Conservation (phyloP, 2,329 filamentous ascomycete genomes). For the Sarocladium oryzae region DNA sequence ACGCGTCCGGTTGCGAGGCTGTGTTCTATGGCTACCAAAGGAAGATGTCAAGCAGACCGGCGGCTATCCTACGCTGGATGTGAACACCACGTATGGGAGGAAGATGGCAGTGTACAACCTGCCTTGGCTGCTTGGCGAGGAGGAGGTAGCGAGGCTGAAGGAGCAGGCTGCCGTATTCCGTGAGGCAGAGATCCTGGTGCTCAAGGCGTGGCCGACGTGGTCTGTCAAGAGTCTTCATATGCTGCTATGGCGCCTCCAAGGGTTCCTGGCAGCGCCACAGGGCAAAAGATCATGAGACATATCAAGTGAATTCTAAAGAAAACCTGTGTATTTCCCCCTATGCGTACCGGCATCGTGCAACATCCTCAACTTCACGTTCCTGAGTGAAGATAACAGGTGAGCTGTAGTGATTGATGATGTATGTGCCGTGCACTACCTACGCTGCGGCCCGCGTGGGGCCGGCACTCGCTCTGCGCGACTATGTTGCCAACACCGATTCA, state of each 20-base stretch:
- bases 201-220: constrained; percentile 30
- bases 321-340: too few species aligned
- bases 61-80: constrained; percentile 38
- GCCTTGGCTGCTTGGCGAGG: constrained; percentile 40
- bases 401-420: too few species aligned
- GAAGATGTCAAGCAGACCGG: constrained; percentile 10
- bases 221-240: constrained; percentile 39
- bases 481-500: too few species aligned
- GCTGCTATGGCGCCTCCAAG: constrained; percentile 53
- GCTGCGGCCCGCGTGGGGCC: too few species aligned
- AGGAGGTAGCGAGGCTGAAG: constrained; percentile 34
- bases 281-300: neutral
- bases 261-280: constrained; percentile 34
- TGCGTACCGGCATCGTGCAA: too few species aligned
- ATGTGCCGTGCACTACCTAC: too few species aligned
- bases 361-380: too few species aligned
- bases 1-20: constrained; percentile 33
- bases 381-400: too few species aligned
- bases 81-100: constrained; percentile 26
- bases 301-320: neutral
- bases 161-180: constrained; percentile 23
- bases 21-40: constrained; percentile 36
- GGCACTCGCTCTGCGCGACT: too few species aligned
- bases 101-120: constrained; percentile 49
- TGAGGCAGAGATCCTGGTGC: constrained; percentile 34